Evolutionary conservation across 2,329 filamentous ascomycete species (phyloP).

Genomic region (Whalleya microplaca): DNA sequence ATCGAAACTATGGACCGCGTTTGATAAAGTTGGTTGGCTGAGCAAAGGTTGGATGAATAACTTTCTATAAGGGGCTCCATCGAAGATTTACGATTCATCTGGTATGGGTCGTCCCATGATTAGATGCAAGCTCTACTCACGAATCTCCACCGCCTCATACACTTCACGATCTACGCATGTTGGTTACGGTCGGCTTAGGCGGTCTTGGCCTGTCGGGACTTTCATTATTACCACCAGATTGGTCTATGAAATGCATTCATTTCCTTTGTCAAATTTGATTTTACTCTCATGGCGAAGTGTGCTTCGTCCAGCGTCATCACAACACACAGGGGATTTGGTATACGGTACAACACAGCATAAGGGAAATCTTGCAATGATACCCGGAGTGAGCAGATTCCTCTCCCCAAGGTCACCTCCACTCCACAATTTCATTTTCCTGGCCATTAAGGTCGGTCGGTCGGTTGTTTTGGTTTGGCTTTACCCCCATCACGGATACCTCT

Average conservation of each 20-base stretch:
- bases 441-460: slow-evolving; percentile 16
- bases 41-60: slow-evolving; percentile 51
- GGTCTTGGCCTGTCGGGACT: slow-evolving; percentile 4
- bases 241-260: slow-evolving; percentile 20
- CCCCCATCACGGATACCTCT: slow-evolving; percentile 28
- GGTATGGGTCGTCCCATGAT: slow-evolving; percentile 22
- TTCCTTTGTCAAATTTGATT: slow-evolving; percentile 14
- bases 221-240: slow-evolving; percentile 17
- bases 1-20: slow-evolving; percentile 88
- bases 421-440: slow-evolving; percentile 30
- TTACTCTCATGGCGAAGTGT: slow-evolving; percentile 10
- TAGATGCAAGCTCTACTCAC: not conserved
- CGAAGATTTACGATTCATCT: slow-evolving; percentile 18
- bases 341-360: slow-evolving; percentile 36
- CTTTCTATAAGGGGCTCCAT: slow-evolving; percentile 34
- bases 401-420: slow-evolving; percentile 34
- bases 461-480: slow-evolving; percentile 17
- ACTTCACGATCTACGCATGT: slow-evolving; percentile 15
- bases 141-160: slow-evolving; percentile 1
- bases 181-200: slow-evolving; percentile 5
- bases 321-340: slow-evolving; percentile 19
- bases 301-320: slow-evolving; percentile 21
- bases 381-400: slow-evolving; percentile 37
- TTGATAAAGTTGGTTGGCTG: slow-evolving; percentile 86
- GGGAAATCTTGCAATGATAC: slow-evolving; percentile 38